phyloP scores from a whole-genome alignment of 768 basidiomycete genomes.

The Tylopilus intermedius region DNA sequence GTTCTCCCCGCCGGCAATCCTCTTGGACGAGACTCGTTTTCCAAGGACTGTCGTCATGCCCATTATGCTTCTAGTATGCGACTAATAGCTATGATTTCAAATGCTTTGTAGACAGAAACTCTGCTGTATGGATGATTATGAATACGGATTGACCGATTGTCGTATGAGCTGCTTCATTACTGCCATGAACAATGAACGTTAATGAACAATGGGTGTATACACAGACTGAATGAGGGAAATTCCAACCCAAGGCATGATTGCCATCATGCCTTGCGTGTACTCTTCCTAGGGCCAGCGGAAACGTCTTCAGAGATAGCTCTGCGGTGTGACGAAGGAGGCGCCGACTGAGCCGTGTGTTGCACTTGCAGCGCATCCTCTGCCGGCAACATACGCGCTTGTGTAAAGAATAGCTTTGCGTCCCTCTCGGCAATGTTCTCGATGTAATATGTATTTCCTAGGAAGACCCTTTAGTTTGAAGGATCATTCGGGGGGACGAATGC shows the following conservation, averaged over 20 bases:
- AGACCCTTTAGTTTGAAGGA: not conserved
- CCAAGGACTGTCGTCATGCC: constrained; percentile 16
- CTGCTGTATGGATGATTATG: constrained; percentile 19
- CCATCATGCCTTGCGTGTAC: constrained; percentile 15
- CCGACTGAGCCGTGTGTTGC: constrained; percentile 28
- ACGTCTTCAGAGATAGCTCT: constrained; percentile 25
- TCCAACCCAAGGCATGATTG: not conserved
- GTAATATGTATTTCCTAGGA: constrained; percentile 79
- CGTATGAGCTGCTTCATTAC: not conserved
- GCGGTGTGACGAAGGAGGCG: constrained; percentile 26
- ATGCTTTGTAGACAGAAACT: constrained; percentile 8
- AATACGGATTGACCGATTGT: not conserved
- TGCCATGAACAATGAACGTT: not conserved
- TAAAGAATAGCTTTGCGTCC: constrained; percentile 84
- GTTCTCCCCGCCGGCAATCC: constrained; percentile 4
- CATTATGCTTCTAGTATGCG: constrained; percentile 19
- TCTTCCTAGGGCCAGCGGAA: constrained; percentile 13
- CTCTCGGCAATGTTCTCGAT: constrained; percentile 84
- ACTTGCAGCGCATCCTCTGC: constrained; percentile 24
- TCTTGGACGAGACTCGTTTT: constrained; percentile 1
- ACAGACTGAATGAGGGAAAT: not conserved
- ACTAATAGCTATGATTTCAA: constrained; percentile 11
- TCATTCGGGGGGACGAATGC: not conserved
- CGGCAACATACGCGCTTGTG: constrained; percentile 66
- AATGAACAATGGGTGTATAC: not conserved